Conservation (phyloP, 768 basidiomycete genomes). For the Pulveroboletus sp. region DNA sequence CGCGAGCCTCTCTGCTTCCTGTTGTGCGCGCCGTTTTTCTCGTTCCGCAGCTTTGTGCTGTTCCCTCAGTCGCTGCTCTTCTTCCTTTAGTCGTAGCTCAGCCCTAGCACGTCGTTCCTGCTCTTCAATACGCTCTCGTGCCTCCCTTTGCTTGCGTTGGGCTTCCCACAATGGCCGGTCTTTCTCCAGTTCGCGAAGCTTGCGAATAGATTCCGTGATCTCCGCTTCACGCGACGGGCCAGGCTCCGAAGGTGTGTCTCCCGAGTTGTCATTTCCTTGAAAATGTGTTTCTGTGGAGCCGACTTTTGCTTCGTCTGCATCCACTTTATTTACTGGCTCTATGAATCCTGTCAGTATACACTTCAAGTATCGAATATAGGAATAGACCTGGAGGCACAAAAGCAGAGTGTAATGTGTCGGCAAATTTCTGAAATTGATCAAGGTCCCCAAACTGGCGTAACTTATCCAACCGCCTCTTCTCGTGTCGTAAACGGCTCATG, state of each 20-base stretch:
- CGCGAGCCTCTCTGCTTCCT: constrained; percentile 30
- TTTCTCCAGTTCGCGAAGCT: constrained; percentile 63
- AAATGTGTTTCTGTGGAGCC: constrained; percentile 4
- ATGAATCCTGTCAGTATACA: constrained; percentile 1
- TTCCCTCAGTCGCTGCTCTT: constrained; percentile 24
- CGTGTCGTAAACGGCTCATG: constrained; percentile 36
- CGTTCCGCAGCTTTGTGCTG: constrained; percentile 27
- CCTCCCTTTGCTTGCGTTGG: constrained; percentile 44
- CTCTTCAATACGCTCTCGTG: constrained; percentile 42
- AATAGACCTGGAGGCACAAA: constrained; percentile 21
- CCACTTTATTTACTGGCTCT: constrained; percentile 12
- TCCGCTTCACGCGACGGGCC: constrained; percentile 39
- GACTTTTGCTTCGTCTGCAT: constrained; percentile 9
- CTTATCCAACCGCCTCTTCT: constrained; percentile 41
- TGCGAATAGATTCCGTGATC: constrained; percentile 64
- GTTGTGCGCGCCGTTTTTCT: constrained; percentile 17
- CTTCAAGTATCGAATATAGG: neutral
- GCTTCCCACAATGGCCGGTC: constrained; percentile 64
- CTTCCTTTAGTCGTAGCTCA: constrained; percentile 33
- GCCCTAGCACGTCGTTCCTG: constrained; percentile 36
- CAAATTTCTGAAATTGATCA: constrained; percentile 39
- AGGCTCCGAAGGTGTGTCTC: constrained; percentile 24
- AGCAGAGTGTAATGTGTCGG: constrained; percentile 35
- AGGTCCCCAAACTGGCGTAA: constrained; percentile 37
- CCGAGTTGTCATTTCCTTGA: neutral